phyloP scores from a whole-genome alignment of 2,329 filamentous ascomycete species.

The Epichloe sp. region DNA sequence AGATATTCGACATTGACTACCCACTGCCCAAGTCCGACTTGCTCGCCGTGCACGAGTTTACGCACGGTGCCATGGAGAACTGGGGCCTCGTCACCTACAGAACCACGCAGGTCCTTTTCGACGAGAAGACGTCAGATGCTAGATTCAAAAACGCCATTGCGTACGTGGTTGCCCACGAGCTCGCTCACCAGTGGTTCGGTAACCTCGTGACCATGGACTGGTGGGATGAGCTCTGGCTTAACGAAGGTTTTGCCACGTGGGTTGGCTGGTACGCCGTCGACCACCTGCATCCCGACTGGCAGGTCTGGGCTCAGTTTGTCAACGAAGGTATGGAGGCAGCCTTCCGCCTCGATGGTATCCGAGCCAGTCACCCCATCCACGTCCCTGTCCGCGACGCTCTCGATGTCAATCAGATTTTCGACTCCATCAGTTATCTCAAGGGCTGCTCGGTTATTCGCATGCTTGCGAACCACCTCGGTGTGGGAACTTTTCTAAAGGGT shows the following conservation, averaged over 20 bases:
- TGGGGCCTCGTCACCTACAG: slow-evolving; percentile 95
- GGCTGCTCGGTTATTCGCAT: slow-evolving; percentile 94
- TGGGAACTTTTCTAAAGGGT: slow-evolving; percentile 78
- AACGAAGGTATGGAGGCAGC: slow-evolving; percentile 89
- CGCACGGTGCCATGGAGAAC: slow-evolving; percentile 79
- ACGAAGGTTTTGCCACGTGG: slow-evolving; percentile 97
- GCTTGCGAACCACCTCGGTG: slow-evolving; percentile 80
- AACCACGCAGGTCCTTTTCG: slow-evolving; percentile 91
- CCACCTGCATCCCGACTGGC: slow-evolving; percentile 89
- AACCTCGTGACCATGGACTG: slow-evolving; percentile 95
- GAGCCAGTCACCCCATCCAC: slow-evolving; percentile 90
- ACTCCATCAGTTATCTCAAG: slow-evolving; percentile 92
- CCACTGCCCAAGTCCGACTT: slow-evolving; percentile 86
- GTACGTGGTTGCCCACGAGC: slow-evolving; percentile 95
- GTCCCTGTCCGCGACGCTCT: slow-evolving; percentile 87
- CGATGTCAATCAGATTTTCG: slow-evolving; percentile 96
- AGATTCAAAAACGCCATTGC: slow-evolving; percentile 88
- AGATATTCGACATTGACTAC: slow-evolving; percentile 87
- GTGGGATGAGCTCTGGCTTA: slow-evolving; percentile 90
- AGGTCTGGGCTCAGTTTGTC: slow-evolving; percentile 95
- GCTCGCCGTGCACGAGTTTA: slow-evolving; percentile 87
- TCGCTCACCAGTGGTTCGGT: slow-evolving; percentile 94
- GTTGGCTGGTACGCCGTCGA: slow-evolving; percentile 91
- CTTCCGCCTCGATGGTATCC: slow-evolving; percentile 77
- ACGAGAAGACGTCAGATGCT: slow-evolving; percentile 80